Percentiles rank a stretch among this genome's conserved stretches.
Conservation (phyloP, 352 stramenopile species). For the Pythium sp. region DNA sequence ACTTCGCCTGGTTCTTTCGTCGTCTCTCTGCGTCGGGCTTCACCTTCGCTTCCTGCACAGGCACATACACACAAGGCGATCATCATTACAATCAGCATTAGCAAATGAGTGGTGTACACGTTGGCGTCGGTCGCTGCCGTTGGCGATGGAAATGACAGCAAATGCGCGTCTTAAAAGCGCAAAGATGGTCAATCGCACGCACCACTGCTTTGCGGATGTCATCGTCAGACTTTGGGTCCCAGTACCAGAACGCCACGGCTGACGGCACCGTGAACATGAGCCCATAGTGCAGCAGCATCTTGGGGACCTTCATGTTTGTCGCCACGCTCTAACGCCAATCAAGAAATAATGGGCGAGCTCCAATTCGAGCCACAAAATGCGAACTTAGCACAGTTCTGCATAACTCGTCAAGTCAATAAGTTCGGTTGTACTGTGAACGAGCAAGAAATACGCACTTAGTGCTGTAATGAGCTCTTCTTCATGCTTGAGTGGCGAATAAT, state of each 20-base stretch:
- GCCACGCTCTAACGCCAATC: no score
- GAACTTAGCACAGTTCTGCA: neutral
- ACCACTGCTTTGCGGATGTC: constrained; percentile 78
- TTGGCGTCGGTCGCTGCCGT: no score
- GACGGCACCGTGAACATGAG: constrained; percentile 73
- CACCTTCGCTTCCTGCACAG: constrained; percentile 58
- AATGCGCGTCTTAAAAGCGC: neutral
- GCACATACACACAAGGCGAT: constrained; percentile 4
- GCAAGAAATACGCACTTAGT: neutral
- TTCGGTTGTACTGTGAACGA: neutral
- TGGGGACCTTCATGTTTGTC: constrained; percentile 67
- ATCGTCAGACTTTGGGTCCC: constrained; percentile 69
- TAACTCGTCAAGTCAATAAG: neutral
- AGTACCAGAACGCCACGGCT: constrained; percentile 62
- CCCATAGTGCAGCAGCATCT: constrained; percentile 82
- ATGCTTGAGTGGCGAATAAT: constrained; percentile 5
- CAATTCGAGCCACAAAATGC: neutral
- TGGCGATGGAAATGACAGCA: neutral
- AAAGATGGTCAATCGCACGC: constrained; percentile 17
- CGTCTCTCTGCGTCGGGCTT: constrained; percentile 56
- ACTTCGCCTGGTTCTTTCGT: constrained; percentile 72
- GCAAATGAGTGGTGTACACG: neutral
- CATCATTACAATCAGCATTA: neutral
- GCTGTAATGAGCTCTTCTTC: neutral
- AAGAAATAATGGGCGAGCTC: neutral